These are phyloP conservation scores for Bryoerythrophyllum caledonicum DNA, from an alignment of 225 moss, liverwort and hornwort genomes.

Conservation along the genomic window DNA sequence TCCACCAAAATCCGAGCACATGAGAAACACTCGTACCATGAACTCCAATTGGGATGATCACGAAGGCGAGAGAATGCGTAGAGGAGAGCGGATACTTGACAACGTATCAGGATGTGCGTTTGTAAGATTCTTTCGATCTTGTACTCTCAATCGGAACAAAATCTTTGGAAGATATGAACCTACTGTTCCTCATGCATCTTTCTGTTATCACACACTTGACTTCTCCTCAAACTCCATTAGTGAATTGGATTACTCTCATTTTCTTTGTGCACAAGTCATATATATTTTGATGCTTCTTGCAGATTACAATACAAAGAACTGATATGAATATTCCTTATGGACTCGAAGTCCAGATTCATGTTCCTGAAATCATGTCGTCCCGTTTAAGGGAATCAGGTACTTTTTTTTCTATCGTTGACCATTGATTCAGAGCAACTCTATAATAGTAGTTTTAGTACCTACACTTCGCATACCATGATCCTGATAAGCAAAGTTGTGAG, in stretches of 20 bases:
- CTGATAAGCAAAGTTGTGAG: constrained; percentile 7
- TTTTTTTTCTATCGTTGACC: constrained; percentile 9
- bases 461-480: background rate
- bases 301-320: constrained; percentile 94
- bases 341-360: constrained; percentile 78
- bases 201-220: background rate
- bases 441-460: constrained; percentile 13
- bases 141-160: constrained; percentile 1
- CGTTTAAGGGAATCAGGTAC: constrained; percentile 86
- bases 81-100: constrained; percentile 83
- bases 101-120: constrained; percentile 82
- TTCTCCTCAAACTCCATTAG: background rate
- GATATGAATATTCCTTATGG: constrained; percentile 80
- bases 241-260: background rate
- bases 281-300: constrained; percentile 20
- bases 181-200: background rate
- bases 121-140: constrained; percentile 52
- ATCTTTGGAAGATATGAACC: background rate
- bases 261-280: background rate
- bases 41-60: constrained; percentile 56
- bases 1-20: constrained; percentile 66
- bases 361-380: constrained; percentile 86
- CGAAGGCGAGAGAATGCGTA: constrained; percentile 56
- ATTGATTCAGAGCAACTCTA: background rate
- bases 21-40: constrained; percentile 21